Evolutionary conservation across 2,329 filamentous ascomycete genomes (phyloP).

Genomic region (Exophiala phaeomuriformis): DNA sequence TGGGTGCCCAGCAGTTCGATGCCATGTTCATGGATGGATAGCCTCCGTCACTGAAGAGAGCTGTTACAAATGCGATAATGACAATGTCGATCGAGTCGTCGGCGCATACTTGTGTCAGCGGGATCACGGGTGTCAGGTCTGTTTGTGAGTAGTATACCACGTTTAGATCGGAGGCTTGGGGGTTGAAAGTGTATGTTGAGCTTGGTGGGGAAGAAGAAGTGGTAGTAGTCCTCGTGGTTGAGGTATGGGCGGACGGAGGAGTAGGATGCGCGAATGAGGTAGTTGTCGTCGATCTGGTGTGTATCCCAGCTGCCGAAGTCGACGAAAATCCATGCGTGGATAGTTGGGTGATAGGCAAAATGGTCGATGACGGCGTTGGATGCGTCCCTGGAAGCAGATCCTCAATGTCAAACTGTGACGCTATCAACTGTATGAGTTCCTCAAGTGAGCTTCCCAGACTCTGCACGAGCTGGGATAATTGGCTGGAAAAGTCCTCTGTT

Average conservation of each 20-base stretch:
- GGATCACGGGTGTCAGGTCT: conserved; percentile 20
- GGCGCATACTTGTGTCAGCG: conserved; percentile 25
- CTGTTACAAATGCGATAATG: conserved; percentile 30
- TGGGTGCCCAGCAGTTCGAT: conserved; percentile 26
- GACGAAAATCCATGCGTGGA: not conserved
- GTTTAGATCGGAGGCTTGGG: conserved; percentile 17
- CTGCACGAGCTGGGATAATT: conserved; percentile 5
- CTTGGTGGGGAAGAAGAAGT: not conserved
- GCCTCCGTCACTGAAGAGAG: conserved; percentile 18
- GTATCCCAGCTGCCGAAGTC: not conserved
- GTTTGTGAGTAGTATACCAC: conserved; percentile 29
- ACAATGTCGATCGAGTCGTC: conserved; percentile 30
- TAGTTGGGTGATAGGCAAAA: conserved; percentile 10
- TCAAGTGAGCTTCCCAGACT: conserved; percentile 10
- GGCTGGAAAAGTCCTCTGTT: conserved; percentile 4
- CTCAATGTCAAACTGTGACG: conserved; percentile 8
- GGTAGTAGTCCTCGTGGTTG: not conserved
- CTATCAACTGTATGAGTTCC: conserved; percentile 8
- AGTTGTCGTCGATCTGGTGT: not conserved
- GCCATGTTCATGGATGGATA: conserved; percentile 28
- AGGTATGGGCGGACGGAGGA: no score
- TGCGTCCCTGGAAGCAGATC: not conserved
- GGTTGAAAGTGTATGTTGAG: conserved; percentile 12
- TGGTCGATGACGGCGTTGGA: not conserved
- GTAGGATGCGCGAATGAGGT: not conserved